Base-by-base conservation (phyloP, 23 red algal species). In the Gracilaria gracilis region DNA sequence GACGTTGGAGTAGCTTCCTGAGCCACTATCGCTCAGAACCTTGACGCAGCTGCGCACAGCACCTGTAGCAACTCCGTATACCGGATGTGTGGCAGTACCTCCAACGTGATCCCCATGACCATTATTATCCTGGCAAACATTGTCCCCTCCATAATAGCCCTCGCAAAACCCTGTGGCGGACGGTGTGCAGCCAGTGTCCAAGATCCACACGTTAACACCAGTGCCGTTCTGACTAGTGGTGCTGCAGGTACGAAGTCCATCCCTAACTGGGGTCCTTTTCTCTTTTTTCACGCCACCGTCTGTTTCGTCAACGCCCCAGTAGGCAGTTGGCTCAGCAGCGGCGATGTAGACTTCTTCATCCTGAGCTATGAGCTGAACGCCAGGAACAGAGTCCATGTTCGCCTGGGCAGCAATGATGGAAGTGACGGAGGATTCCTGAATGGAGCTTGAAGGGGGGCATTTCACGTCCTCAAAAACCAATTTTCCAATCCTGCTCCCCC, bases 91-190 rank as follows among this genome's bases (percentile, higher is more conserved):
- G 0, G 55, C 47, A 42, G 59, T 82, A 15, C 64, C 81, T 11
- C 67, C 91, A 8, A 94, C 91, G 48, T 94, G 81, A 1, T 61
- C 81, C 24, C 91, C 91, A 77, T 94, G 91, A 14, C 91, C 91
- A 54, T 83, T 59, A 25, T 61, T 62, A 15, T 83, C 79, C 31
- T 34, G 14, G 79, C 79, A 83, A 15, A 83, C 15, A 2, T 29
- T 37, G 21, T 42, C 15, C 21, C 50, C 54, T 15, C 79, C 79
- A 21, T 83, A 83, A 32, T 83, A 83, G 40, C 79, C 79, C 39
- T 61, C 12, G 27, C 79, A 83, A 16, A 61, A 27, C 1, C 79
- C 57, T 9, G 40, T 48, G 14, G 34, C 61, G 1, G 54, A 8
- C 38, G 79, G 79, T 2, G 48, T 66, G 25, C 79, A 83, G 0